These are phyloP conservation scores for Camelina laxa DNA, from an alignment of 345 rosid genomes.

Conservation along the genomic window DNA sequence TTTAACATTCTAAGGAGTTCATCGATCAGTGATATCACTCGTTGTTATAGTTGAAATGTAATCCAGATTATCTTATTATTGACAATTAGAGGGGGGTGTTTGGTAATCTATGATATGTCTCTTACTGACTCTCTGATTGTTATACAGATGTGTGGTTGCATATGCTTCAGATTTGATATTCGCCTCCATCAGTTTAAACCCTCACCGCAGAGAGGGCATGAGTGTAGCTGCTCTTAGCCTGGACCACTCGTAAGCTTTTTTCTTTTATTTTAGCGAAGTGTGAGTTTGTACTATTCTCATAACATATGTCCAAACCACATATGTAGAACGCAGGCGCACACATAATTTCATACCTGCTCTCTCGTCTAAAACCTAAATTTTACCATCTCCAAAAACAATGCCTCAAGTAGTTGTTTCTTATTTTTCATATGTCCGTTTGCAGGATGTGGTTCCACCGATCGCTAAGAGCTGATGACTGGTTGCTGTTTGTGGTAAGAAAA, in stretches of 20 bases:
- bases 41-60: background rate
- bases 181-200: constrained; percentile 70
- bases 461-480: constrained; percentile 91
- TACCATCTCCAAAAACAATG: background rate
- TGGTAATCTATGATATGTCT: background rate
- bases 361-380: background rate
- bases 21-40: background rate
- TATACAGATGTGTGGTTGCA: constrained; percentile 89
- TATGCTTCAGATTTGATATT: constrained; percentile 84
- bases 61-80: background rate
- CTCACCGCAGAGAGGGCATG: constrained; percentile 71
- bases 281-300: background rate
- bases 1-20: constrained; percentile 1
- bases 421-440: constrained; percentile 12
- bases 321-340: background rate
- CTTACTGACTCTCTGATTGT: background rate
- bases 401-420: background rate
- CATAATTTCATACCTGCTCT: background rate
- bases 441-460: constrained; percentile 95
- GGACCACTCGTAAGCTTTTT: constrained; percentile 80
- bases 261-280: constrained; percentile 12
- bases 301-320: background rate
- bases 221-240: constrained; percentile 69
- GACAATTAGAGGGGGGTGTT: constrained; percentile 9
- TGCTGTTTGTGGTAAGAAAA: constrained; percentile 71